Evolutionary conservation across 306 rosid genomes (phyloP).

Genomic region (Abrus precatorius): DNA sequence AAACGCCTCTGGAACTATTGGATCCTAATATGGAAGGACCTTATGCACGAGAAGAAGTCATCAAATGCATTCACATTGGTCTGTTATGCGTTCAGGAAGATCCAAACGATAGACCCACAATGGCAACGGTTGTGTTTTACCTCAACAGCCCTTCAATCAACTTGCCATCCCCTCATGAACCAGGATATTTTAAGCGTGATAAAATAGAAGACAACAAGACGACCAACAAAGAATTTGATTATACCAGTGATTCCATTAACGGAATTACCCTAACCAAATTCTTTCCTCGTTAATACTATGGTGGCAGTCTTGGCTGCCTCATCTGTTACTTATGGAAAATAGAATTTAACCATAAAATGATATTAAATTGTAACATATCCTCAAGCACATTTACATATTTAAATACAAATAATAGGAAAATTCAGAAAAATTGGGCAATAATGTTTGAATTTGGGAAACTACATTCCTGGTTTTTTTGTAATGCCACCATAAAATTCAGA

Average conservation of each 20-base stretch:
- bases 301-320: not conserved
- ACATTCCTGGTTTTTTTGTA: not conserved
- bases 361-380: slow-evolving; percentile 3
- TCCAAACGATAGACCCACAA: slow-evolving; percentile 58
- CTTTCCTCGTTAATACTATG: slow-evolving; percentile 42
- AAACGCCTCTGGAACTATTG: slow-evolving; percentile 49
- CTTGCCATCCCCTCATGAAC: slow-evolving; percentile 48
- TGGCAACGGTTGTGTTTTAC: slow-evolving; percentile 49
- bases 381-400: not conserved
- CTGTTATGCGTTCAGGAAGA: slow-evolving; percentile 63
- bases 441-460: not conserved
- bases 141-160: slow-evolving; percentile 51
- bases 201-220: not conserved
- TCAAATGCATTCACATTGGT: slow-evolving; percentile 58
- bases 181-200: slow-evolving; percentile 26
- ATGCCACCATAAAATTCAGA: not conserved
- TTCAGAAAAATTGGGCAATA: not conserved
- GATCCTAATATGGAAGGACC: slow-evolving; percentile 48
- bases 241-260: slow-evolving; percentile 32
- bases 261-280: slow-evolving; percentile 38
- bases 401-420: slow-evolving; percentile 11
- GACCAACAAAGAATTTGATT: not conserved
- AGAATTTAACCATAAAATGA: slow-evolving; percentile 16
- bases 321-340: not conserved
- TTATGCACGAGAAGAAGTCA: slow-evolving; percentile 51